Evolutionary conservation across 352 stramenopile genomes (phyloP).

Genomic region (Thalassiosira oceanica): DNA sequence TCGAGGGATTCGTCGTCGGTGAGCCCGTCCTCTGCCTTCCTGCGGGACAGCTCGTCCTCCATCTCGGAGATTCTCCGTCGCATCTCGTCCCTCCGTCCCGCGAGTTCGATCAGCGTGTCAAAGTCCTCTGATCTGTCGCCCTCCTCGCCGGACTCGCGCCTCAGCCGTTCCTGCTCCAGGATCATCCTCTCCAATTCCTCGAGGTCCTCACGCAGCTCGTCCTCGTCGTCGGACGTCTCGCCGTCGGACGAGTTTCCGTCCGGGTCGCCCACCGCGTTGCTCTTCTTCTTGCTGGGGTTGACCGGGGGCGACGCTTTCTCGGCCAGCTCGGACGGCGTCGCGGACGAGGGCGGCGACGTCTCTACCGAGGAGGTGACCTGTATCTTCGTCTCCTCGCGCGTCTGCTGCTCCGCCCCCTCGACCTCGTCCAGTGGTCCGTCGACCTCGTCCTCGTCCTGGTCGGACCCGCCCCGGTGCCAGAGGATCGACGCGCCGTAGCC

Average conservation of each 20-base stretch:
- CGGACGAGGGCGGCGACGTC: background rate
- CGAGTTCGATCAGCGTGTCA: constrained; percentile 27
- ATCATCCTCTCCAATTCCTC: constrained; percentile 29
- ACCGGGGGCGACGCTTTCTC: constrained; percentile 11
- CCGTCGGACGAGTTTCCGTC: constrained; percentile 63
- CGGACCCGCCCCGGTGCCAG: background rate
- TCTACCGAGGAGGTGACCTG: background rate
- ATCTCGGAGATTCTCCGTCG: constrained; percentile 26
- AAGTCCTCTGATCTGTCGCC: constrained; percentile 14
- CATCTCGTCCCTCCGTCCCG: constrained; percentile 18
- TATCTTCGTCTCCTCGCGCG: background rate
- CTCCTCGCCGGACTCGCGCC: constrained; percentile 31
- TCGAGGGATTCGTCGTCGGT: background rate
- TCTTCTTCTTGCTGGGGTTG: constrained; percentile 57
- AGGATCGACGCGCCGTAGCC: background rate
- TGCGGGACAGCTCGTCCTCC: constrained; percentile 2
- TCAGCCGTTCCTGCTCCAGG: background rate
- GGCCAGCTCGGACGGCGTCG: background rate
- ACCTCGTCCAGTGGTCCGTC: background rate
- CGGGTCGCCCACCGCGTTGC: constrained; percentile 70
- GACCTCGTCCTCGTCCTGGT: background rate
- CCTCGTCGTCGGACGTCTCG: constrained; percentile 27
- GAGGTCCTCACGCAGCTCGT: constrained; percentile 41
- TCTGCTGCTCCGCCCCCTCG: background rate
- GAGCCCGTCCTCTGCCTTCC: background rate